These are phyloP conservation scores for Secale cereale DNA, from an alignment of 176 grass and related monocot species.

Conservation along the genomic window DNA sequence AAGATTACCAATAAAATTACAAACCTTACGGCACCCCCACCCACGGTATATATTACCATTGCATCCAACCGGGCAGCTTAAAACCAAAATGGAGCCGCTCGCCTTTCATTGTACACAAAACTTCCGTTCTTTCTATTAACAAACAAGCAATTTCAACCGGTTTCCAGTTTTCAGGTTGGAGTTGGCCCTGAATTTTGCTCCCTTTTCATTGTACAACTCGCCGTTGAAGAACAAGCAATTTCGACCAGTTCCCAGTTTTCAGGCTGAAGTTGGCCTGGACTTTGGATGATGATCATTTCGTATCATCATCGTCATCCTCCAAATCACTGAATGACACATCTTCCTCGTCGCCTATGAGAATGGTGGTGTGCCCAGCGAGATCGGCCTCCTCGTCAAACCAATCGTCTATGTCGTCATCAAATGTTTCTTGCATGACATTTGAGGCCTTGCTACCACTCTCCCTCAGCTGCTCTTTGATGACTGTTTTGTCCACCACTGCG, in stretches of 20 bases:
- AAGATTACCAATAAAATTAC: constrained; percentile 40
- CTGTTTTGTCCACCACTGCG: constrained; percentile 61
- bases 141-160: constrained; percentile 7
- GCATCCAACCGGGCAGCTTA: constrained; percentile 37
- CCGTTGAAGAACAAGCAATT: background rate
- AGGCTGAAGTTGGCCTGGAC: background rate
- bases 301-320: constrained; percentile 56
- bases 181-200: background rate
- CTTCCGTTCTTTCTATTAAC: constrained; percentile 17
- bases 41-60: background rate
- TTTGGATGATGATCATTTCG: constrained; percentile 33
- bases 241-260: background rate
- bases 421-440: constrained; percentile 36
- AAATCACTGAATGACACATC: constrained; percentile 93
- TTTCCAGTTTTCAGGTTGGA: background rate
- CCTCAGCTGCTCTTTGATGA: constrained; percentile 60
- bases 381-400: constrained; percentile 71
- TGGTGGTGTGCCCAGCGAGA: constrained; percentile 38
- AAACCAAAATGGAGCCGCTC: constrained; percentile 26
- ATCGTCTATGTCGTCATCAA: constrained; percentile 68
- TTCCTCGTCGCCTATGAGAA: constrained; percentile 67
- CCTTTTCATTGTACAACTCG: constrained; percentile 27
- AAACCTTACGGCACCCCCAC: background rate
- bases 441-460: constrained; percentile 36
- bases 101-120: constrained; percentile 15